Evolutionary conservation across 495 filamentous ascomycete species (phyloP).

Genomic region (Clohesyomyces aquaticus): DNA sequence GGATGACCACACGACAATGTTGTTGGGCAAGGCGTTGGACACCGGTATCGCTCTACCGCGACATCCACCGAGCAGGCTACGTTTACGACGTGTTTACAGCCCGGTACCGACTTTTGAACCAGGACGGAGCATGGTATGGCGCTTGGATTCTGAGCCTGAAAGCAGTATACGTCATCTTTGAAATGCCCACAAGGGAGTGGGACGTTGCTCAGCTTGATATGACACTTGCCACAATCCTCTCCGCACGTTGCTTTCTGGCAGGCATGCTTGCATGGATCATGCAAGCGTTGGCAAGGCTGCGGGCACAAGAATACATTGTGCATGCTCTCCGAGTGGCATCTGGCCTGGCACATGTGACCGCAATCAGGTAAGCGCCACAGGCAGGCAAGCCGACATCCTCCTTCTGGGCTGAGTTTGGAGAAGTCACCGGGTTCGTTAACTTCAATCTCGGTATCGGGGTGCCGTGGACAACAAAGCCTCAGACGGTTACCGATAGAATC

Average conservation of each 20-base stretch:
- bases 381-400: constrained; percentile 70
- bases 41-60: constrained; percentile 47
- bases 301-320: constrained; percentile 64
- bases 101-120: constrained; percentile 53
- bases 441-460: constrained; percentile 61
- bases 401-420: constrained; percentile 63
- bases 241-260: constrained; percentile 56
- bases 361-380: constrained; percentile 60
- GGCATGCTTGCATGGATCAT: constrained; percentile 6
- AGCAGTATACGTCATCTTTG: constrained; percentile 54
- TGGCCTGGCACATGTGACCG: constrained; percentile 69
- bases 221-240: constrained; percentile 52
- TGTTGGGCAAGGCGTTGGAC: constrained; percentile 52
- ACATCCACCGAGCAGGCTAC: constrained; percentile 57
- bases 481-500: constrained; percentile 59
- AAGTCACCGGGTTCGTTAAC: constrained; percentile 69
- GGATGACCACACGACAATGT: constrained; percentile 62
- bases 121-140: constrained; percentile 41
- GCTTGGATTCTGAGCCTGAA: constrained; percentile 51
- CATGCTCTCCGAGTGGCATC: constrained; percentile 68
- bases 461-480: constrained; percentile 67
- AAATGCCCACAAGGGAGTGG: constrained; percentile 64
- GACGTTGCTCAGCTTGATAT: constrained; percentile 1
- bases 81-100: constrained; percentile 59
- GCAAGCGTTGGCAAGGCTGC: constrained; percentile 58